Conservation (phyloP, 768 basidiomycete genomes). For the Rhodotorula diobovata region DNA sequence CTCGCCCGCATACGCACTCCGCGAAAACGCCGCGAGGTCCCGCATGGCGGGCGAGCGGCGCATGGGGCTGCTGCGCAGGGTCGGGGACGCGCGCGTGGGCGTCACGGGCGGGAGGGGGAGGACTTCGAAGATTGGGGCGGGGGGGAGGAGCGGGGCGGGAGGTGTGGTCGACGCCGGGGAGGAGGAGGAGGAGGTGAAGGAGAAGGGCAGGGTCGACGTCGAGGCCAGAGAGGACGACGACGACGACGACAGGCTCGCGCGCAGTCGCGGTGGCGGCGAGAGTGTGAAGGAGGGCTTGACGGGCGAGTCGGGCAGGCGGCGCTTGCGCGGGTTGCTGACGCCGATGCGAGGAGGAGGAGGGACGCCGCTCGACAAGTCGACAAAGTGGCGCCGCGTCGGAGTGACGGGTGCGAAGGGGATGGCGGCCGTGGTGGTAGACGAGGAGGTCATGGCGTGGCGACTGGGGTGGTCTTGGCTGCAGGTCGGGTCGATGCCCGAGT, state of each 20-base stretch:
- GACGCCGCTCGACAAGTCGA: not conserved
- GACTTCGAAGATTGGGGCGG: conserved; percentile 27
- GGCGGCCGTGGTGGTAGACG: too few species aligned
- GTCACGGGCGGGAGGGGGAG: conserved; percentile 13
- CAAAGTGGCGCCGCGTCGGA: not conserved
- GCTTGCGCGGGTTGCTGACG: conserved; percentile 21
- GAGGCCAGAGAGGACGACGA: not conserved
- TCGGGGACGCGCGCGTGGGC: not conserved
- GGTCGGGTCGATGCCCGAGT: too few species aligned
- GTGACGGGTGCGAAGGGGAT: not conserved
- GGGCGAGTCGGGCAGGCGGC: conserved; percentile 1
- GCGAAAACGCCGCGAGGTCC: conserved; percentile 23
- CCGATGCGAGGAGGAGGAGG: not conserved
- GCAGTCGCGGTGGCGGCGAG: not conserved
- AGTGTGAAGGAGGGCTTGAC: not conserved
- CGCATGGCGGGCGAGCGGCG: conserved; percentile 24
- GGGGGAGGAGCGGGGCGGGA: conserved; percentile 19
- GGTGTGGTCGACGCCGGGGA: conserved; percentile 4
- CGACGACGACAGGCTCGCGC: too few species aligned
- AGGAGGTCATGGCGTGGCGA: not conserved
- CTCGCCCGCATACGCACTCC: conserved; percentile 15
- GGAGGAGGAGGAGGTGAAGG: not conserved
- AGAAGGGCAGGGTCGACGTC: not conserved
- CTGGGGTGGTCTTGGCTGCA: not conserved
- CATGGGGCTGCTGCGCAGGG: conserved; percentile 18